These are phyloP conservation scores for Exsudoporus frostii DNA, from an alignment of 768 basidiomycete species.

Conservation along the genomic window DNA sequence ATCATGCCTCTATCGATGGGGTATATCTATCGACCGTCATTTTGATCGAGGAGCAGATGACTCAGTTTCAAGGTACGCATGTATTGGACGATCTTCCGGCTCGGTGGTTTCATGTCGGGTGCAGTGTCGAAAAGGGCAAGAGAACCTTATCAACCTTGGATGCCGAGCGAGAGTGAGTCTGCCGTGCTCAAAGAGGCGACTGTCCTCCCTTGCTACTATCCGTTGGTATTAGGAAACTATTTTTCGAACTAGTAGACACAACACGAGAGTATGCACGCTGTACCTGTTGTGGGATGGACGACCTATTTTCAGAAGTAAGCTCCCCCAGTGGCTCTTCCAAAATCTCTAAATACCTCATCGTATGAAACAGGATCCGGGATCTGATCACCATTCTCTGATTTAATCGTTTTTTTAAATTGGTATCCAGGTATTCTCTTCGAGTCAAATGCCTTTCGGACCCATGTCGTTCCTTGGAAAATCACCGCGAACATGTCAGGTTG, in stretches of 20 bases:
- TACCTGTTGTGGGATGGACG: slow-evolving; percentile 93
- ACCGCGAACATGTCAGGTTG: slow-evolving; percentile 85
- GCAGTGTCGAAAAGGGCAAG: slow-evolving; percentile 39
- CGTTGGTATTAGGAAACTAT: slow-evolving; percentile 80
- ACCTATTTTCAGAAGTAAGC: slow-evolving; percentile 67
- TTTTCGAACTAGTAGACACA: slow-evolving; percentile 93
- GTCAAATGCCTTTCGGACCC: slow-evolving; percentile 69
- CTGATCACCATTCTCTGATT: not conserved
- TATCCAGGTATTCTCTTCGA: slow-evolving; percentile 53
- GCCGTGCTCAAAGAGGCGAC: slow-evolving; percentile 47
- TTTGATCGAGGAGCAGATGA: slow-evolving; percentile 56
- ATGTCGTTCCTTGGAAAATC: slow-evolving; percentile 81
- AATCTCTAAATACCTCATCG: too few species aligned
- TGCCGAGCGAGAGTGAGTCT: slow-evolving; percentile 39
- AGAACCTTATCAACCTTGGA: slow-evolving; percentile 51
- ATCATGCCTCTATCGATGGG: slow-evolving; percentile 50
- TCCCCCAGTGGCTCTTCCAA: not conserved
- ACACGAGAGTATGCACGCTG: slow-evolving; percentile 69
- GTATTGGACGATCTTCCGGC: not conserved
- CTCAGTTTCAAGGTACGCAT: slow-evolving; percentile 46
- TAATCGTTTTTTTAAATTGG: not conserved
- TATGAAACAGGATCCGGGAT: not conserved
- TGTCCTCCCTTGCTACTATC: slow-evolving; percentile 78
- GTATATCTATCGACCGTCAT: slow-evolving; percentile 44
- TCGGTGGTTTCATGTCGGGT: not conserved